Conservation (phyloP, 1,139 yeast species). For the Geotrichum reessii region DNA sequence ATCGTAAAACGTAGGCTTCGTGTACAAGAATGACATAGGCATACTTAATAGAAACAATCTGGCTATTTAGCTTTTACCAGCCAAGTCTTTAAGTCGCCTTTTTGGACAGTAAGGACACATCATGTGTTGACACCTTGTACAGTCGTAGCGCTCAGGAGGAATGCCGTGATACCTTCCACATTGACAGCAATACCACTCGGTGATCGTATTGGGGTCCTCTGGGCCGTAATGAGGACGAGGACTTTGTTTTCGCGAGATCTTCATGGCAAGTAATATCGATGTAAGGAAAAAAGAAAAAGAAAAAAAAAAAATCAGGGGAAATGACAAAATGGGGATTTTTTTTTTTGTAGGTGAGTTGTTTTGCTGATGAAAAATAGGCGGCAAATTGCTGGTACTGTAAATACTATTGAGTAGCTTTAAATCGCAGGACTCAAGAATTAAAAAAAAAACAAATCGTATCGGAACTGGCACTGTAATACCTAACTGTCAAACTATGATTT, state of each 20-base stretch:
- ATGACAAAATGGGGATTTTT: background rate
- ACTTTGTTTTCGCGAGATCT: background rate
- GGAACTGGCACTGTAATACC: background rate
- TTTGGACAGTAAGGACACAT: constrained; percentile 34
- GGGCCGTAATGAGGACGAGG: constrained; percentile 21
- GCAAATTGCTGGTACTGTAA: background rate
- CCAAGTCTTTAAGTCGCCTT: constrained; percentile 10
- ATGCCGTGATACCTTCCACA: constrained; percentile 36
- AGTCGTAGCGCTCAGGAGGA: constrained; percentile 34
- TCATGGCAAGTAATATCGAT: background rate
- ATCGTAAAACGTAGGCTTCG: background rate
- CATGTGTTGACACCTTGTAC: constrained; percentile 35
- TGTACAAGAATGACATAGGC: background rate
- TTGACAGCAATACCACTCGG: constrained; percentile 39
- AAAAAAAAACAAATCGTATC: too few relatives aligned
- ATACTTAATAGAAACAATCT: too few relatives aligned
- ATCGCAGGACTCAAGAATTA: too few relatives aligned
- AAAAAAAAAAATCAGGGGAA: background rate
- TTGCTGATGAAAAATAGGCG: background rate
- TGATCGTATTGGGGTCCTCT: constrained; percentile 33
- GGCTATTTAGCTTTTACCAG: background rate
- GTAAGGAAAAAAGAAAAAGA: too few relatives aligned
- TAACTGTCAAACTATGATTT: background rate
- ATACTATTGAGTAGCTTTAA: background rate
- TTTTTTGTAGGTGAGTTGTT: too few relatives aligned